These are phyloP conservation scores for Melampsora larici-populina DNA, from an alignment of 1,284 basidiomycete genomes.

Conservation along the genomic window DNA sequence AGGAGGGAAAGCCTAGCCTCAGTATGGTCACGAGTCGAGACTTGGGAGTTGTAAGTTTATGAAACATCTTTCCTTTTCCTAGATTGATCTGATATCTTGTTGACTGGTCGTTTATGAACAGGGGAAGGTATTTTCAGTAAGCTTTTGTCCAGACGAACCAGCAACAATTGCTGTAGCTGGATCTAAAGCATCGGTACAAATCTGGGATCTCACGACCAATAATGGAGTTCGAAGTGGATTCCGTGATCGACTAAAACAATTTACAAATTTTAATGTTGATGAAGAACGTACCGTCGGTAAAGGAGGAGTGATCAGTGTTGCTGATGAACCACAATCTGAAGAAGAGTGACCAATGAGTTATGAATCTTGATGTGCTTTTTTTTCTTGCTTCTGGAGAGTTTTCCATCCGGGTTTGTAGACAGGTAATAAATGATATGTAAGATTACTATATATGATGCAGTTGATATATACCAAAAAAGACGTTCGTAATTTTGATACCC, in stretches of 20 bases:
- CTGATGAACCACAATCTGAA: conserved; percentile 63
- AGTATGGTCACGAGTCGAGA: conserved; percentile 84
- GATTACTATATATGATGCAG: too few relatives aligned
- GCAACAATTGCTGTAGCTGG: conserved; percentile 91
- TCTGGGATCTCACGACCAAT: conserved; percentile 75
- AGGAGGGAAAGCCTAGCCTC: conserved; percentile 69
- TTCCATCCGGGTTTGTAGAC: too few relatives aligned
- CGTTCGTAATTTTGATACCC: too few relatives aligned
- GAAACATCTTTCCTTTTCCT: conserved; percentile 3
- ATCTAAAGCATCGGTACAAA: conserved; percentile 82
- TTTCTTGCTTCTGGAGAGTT: too few relatives aligned
- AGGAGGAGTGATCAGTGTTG: conserved; percentile 63
- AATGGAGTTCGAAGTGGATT: conserved; percentile 74
- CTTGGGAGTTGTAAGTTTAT: conserved; percentile 75
- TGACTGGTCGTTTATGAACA: conserved; percentile 51
- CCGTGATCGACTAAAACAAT: conserved; percentile 66
- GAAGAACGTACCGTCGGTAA: conserved; percentile 65
- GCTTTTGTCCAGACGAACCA: conserved; percentile 89
- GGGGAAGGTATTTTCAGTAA: conserved; percentile 91
- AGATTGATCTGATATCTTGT: conserved; percentile 3
- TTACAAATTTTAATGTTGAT: conserved; percentile 58
- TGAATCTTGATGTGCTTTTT: too few relatives aligned
- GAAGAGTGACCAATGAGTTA: conserved; percentile 57
- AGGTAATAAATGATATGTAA: too few relatives aligned
- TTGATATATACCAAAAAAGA: too few relatives aligned